Base-by-base conservation (phyloP, 225 moss, liverwort and hornwort species). In the Pseudisothecium myosuroides region DNA sequence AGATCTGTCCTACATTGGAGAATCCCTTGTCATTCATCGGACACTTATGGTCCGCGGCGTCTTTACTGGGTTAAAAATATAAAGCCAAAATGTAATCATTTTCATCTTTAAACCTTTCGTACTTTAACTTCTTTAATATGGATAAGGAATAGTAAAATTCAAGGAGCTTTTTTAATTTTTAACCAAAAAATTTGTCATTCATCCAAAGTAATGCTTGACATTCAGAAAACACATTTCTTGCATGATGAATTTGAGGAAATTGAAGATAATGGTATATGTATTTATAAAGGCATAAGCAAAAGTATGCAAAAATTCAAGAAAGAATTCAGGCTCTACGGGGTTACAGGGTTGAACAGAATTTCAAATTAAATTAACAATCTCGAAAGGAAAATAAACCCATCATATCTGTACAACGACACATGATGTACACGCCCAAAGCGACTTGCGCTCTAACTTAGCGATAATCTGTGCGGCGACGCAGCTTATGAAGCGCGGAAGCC, bases 401-500 rank as follows among this genome's bases (percentile, higher is more conserved):
- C 79, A 11, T 10, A 39, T 27, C 2, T 79, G 37, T 56, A 79
- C 79, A 39, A 4, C 78, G 6, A 11, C 6, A 24, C 56, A 26
- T 15, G 56, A 26, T 15, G 56, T n/a, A 55, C 55, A 58, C 11
- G 8, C 22, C 21, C 34, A 8, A 55, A 50, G 52, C 0, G 5
- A 3, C 76, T 34, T 14, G 2, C 24, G 37, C 55, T 55, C 58
- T n/a, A 24, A 55, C 23, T 78, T n/a, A 79, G 27, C 1, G 79
- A 34, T 88, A 78, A 2, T 88, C 88, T 7, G 68, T 36, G 49
- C 80, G 80, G 31, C 89, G 87, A 27, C 91, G 89, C 34, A 92
- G 90, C 3, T 17, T 65, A 83, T 94, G 93, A 2, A 94, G 88
- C 9, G 93, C 89, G 5, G 88, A 62, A 5, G 90, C 94, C 11